Evolutionary conservation across 805 yeast genomes (phyloP), one percentile per base, ranked within the genome.

Genomic region (Nakazawaea holstii): DNA sequence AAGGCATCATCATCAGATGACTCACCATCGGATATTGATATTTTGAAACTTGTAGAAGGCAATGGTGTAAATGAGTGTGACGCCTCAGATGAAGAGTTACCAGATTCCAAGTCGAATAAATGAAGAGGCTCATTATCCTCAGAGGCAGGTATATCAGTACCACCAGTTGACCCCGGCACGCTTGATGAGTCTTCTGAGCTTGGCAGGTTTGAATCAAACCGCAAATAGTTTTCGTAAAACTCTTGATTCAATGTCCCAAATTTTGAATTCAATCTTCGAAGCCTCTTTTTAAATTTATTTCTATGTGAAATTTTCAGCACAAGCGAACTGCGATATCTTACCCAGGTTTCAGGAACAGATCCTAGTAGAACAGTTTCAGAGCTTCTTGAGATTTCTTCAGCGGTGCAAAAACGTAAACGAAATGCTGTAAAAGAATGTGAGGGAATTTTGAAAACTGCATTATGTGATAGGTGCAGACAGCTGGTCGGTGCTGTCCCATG

Each of bases 261-360:
- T 27, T 50, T 51, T 27, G 50, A 44, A 35, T 52, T 49, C 28
- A 38, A 40, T 6, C 41, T 20, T 15, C 36, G 46, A 27, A 56
- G 44, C 31, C 48, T 52, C 20, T 45, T 41, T 42, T 50, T 49
- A n/a, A 53, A 52, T 28, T 47, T 47, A 15, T 45, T 35, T 43
- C 54, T 55, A 7, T 41, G 46, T 55, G 57, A 29, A 6, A 40
- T 20, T 30, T 51, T 52, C 28, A 65, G 27, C n/a, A 65, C 24
- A 7, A 59, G 57, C n/a, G 55, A 55, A 20, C 53, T 59, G 13
- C 63, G 64, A 39, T 74, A 73, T 15, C 62, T 52, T 14, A 67
- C 57, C 89, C 88, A 85, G 10, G 73, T 59, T 24, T 64, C 61
- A 0, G 91, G 92, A 2, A 82, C 59, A 0, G 72, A 68, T 0